Evolutionary conservation across 225 moss, liverwort and hornwort species (phyloP).

Genomic region (Lunularia cruciata): DNA sequence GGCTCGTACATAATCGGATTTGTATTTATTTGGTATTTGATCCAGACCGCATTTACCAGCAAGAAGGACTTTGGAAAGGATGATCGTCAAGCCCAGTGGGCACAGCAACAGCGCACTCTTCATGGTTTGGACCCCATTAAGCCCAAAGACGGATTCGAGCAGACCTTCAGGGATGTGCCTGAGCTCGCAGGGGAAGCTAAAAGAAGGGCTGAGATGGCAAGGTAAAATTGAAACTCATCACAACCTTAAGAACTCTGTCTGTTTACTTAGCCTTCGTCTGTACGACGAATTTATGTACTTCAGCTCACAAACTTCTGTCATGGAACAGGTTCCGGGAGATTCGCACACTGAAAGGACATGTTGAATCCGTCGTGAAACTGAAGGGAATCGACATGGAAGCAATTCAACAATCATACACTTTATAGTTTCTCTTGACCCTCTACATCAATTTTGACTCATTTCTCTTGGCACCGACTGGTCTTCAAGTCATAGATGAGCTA

Average conservation of each 20-base stretch:
- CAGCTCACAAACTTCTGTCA: not conserved
- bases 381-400: constrained; percentile 69
- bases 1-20: not conserved
- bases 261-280: too few species aligned
- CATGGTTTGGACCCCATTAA: constrained; percentile 55
- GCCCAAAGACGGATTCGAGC: not conserved
- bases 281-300: too few species aligned
- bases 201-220: constrained; percentile 48
- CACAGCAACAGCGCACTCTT: constrained; percentile 62
- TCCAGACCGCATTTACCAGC: constrained; percentile 57
- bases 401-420: constrained; percentile 71
- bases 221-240: constrained; percentile 35
- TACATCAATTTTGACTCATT: not conserved
- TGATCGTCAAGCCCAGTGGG: constrained; percentile 71
- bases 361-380: constrained; percentile 77
- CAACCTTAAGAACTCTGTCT: too few species aligned
- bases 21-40: not conserved
- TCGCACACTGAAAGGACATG: constrained; percentile 76
- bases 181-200: constrained; percentile 44
- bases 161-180: constrained; percentile 20
- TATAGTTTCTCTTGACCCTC: not conserved
- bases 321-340: constrained; percentile 65
- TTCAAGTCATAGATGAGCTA: not conserved
- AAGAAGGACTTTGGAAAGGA: constrained; percentile 73
- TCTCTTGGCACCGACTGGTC: not conserved